A percentile compares a stretch with the other conserved stretches of the same genome.
phyloP scores from a whole-genome alignment of 257 asterid species.

The Primulina eburnea region DNA sequence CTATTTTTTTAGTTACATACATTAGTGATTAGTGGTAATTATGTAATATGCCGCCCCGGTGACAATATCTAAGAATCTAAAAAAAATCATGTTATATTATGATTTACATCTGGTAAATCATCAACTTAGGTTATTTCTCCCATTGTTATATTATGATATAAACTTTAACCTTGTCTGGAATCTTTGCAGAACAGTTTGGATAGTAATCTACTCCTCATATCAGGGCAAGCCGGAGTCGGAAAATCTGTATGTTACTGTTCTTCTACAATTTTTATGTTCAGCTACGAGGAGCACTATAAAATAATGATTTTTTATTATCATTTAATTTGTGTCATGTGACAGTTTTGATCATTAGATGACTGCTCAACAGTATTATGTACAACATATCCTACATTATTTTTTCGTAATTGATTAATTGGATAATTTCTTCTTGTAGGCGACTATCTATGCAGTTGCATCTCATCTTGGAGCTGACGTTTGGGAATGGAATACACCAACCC shows the following conservation, averaged over 20 bases:
- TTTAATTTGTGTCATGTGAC: not conserved
- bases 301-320: not conserved
- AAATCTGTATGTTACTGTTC: constrained; percentile 68
- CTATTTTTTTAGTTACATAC: too few relatives aligned
- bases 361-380: not conserved
- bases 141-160: not conserved
- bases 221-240: constrained; percentile 96
- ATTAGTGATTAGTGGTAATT: too few relatives aligned
- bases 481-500: constrained; percentile 94
- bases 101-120: too few relatives aligned
- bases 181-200: constrained; percentile 44
- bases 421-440: constrained; percentile 53
- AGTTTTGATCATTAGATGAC: constrained; percentile 7
- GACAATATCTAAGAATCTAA: too few relatives aligned
- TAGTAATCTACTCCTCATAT: constrained; percentile 62
- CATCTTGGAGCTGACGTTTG: constrained; percentile 69
- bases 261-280: constrained; percentile 13
- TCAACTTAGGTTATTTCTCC: not conserved
- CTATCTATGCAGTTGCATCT: constrained; percentile 67
- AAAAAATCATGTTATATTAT: too few relatives aligned
- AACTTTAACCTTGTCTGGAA: constrained; percentile 21
- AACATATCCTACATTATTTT: not conserved
- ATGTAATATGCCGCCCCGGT: too few relatives aligned
- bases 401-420: constrained; percentile 23
- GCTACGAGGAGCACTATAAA: constrained; percentile 21